Percentiles rank a stretch among this genome's conserved stretches.
phyloP scores from a whole-genome alignment of 1,284 basidiomycete species.

The Clitocybe nebularis region DNA sequence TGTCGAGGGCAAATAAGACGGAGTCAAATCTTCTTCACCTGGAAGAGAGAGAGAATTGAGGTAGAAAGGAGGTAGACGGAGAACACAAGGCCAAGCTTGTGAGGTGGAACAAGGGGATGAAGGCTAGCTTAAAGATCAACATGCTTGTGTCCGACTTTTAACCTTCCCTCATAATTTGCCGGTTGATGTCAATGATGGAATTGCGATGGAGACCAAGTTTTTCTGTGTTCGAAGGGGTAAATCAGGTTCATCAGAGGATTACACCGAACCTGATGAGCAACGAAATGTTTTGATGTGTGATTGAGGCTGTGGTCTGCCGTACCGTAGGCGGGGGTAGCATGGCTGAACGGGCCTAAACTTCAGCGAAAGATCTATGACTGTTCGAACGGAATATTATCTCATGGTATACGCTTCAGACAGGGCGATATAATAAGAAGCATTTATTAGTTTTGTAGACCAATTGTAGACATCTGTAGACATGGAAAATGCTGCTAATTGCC shows the following conservation, averaged over 20 bases:
- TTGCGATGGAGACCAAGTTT: slow-evolving; percentile 2
- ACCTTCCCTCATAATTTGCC: slow-evolving; percentile 1
- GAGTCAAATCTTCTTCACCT: slow-evolving; percentile 16
- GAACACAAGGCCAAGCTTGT: slow-evolving; percentile 27
- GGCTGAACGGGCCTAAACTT: too few relatives aligned
- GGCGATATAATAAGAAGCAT: too few relatives aligned
- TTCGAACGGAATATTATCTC: too few relatives aligned
- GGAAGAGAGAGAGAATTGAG: slow-evolving; percentile 16
- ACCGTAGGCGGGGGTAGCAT: too few relatives aligned
- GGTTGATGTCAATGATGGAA: slow-evolving; percentile 13
- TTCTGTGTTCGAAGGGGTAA: neutral
- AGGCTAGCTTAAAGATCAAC: slow-evolving; percentile 24
- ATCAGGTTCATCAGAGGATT: neutral
- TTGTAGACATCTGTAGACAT: too few relatives aligned
- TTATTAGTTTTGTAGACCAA: too few relatives aligned
- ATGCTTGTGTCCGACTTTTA: slow-evolving; percentile 4
- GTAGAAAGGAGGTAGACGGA: slow-evolving; percentile 12
- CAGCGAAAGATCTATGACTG: too few relatives aligned
- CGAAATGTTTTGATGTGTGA: neutral
- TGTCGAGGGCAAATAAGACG: slow-evolving; percentile 2
- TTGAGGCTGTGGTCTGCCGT: too few relatives aligned
- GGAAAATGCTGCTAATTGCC: too few relatives aligned
- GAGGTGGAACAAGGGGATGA: slow-evolving; percentile 19
- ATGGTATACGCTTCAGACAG: too few relatives aligned
- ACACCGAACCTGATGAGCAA: neutral